Percentiles rank a stretch among this genome's conserved stretches.
phyloP scores from a whole-genome alignment of 805 yeast species.

The Kazachstania viticola region DNA sequence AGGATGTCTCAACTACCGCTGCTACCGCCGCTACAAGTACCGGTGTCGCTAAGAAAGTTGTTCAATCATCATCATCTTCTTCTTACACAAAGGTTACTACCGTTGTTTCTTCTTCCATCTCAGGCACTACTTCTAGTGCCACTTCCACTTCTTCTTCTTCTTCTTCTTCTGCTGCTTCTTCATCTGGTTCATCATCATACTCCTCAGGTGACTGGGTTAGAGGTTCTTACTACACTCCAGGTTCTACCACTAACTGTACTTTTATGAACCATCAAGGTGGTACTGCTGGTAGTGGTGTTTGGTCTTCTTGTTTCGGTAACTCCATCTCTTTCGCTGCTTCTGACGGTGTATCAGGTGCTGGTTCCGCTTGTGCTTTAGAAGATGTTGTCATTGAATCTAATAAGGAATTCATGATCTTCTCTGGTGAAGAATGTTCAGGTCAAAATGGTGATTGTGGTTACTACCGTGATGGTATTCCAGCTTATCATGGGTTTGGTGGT shows the following conservation, averaged over 20 bases:
- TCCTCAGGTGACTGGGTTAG: conserved; percentile 58
- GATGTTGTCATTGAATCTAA: conserved; percentile 63
- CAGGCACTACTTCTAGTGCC: conserved; percentile 16
- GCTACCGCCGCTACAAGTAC: conserved; percentile 9
- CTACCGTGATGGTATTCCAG: conserved; percentile 78
- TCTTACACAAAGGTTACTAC: not conserved
- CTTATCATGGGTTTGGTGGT: conserved; percentile 91
- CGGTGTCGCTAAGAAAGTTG: conserved; percentile 2
- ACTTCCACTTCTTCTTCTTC: conserved; percentile 24
- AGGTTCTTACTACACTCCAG: conserved; percentile 64
- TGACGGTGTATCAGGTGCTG: conserved; percentile 66
- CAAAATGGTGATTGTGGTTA: conserved; percentile 57
- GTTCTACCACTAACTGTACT: conserved; percentile 56
- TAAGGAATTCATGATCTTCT: conserved; percentile 72
- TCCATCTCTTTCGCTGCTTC: conserved; percentile 76
- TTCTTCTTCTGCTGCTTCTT: conserved; percentile 23
- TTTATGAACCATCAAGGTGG: conserved; percentile 90
- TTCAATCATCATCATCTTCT: not conserved
- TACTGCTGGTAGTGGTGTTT: conserved; percentile 71
- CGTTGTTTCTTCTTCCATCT: conserved; percentile 8
- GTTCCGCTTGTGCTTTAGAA: conserved; percentile 52
- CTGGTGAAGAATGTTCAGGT: conserved; percentile 50
- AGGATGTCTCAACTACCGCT: conserved; percentile 2
- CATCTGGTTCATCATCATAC: conserved; percentile 30
- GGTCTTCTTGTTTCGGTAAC: conserved; percentile 82